A percentile compares a stretch with the other conserved stretches of the same genome.
Conservation (phyloP, 1,139 yeast genomes). For the Pichia sp. region DNA sequence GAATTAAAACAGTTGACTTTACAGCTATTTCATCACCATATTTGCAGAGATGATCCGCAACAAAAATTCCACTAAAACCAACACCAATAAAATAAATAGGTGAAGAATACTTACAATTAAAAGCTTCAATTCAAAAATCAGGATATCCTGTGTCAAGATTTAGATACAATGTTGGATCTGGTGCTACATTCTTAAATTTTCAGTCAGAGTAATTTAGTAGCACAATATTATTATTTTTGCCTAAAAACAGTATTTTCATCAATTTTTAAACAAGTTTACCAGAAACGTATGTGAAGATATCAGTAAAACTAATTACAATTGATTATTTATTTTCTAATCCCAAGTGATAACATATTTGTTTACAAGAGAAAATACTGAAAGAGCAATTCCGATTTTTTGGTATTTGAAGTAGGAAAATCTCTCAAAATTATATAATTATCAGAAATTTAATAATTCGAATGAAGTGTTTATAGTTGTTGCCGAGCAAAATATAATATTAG, state of each 20-base stretch:
- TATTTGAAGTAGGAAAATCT: too few relatives aligned
- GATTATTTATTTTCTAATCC: constrained; percentile 33
- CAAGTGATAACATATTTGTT: too few relatives aligned
- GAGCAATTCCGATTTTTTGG: too few relatives aligned
- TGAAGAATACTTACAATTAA: constrained; percentile 58
- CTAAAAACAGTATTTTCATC: too few relatives aligned
- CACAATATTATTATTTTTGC: too few relatives aligned
- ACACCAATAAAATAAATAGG: constrained; percentile 76
- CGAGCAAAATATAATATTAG: too few relatives aligned
- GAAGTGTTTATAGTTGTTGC: too few relatives aligned
- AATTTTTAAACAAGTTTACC: too few relatives aligned
- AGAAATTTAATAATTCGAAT: too few relatives aligned
- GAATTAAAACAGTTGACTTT: constrained; percentile 45
- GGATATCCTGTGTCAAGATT: constrained; percentile 71
- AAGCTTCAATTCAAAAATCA: constrained; percentile 48
- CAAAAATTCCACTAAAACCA: constrained; percentile 75
- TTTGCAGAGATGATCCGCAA: constrained; percentile 72
- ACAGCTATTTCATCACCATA: constrained; percentile 48
- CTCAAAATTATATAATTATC: too few relatives aligned
- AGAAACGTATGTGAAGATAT: constrained; percentile 26
- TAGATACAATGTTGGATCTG: constrained; percentile 65
- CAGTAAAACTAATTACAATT: constrained; percentile 65
- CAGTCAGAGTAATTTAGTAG: too few relatives aligned
- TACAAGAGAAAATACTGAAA: too few relatives aligned
- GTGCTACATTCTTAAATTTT: constrained; percentile 34